These are phyloP conservation scores for Spergularia azorica DNA, from an alignment of 179 eudicot species.

Conservation along the genomic window DNA sequence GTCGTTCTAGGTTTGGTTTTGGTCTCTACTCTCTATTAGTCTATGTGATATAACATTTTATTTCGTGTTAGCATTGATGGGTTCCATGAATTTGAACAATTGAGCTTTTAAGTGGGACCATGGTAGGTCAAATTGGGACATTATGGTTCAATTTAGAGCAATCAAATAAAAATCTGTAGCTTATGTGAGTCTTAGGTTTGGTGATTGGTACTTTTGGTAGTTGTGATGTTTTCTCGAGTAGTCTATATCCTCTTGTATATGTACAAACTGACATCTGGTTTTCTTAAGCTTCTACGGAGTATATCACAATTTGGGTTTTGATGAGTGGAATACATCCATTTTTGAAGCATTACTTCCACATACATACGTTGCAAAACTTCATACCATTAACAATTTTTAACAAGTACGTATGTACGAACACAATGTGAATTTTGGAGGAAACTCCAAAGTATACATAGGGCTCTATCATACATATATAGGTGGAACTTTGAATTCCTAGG, in stretches of 20 bases:
- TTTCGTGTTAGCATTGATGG: slow-evolving; percentile 4
- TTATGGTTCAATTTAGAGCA: slow-evolving; percentile 26
- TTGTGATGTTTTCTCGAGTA: slow-evolving; percentile 18
- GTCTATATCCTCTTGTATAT: neutral
- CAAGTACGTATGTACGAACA: too few relatives aligned
- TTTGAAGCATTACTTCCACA: too few relatives aligned
- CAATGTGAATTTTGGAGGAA: too few relatives aligned
- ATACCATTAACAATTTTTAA: neutral
- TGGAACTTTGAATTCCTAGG: too few relatives aligned
- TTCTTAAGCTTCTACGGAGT: slow-evolving; percentile 7
- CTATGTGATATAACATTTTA: neutral
- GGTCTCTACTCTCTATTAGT: slow-evolving; percentile 2
- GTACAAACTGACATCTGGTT: neutral
- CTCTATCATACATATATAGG: too few relatives aligned
- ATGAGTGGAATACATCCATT: neutral
- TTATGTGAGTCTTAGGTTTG: slow-evolving; percentile 24
- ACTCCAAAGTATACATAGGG: too few relatives aligned
- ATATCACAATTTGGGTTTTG: neutral
- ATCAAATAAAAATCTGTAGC: slow-evolving; percentile 11
- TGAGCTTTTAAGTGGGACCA: slow-evolving; percentile 27
- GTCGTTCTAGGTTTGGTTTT: slow-evolving; percentile 4
- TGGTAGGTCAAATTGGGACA: slow-evolving; percentile 30
- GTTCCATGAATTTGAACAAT: slow-evolving; percentile 26
- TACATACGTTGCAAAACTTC: neutral
- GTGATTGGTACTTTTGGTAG: slow-evolving; percentile 25